These are phyloP conservation scores for Populus euphratica DNA, from an alignment of 345 rosid genomes.

Conservation along the genomic window DNA sequence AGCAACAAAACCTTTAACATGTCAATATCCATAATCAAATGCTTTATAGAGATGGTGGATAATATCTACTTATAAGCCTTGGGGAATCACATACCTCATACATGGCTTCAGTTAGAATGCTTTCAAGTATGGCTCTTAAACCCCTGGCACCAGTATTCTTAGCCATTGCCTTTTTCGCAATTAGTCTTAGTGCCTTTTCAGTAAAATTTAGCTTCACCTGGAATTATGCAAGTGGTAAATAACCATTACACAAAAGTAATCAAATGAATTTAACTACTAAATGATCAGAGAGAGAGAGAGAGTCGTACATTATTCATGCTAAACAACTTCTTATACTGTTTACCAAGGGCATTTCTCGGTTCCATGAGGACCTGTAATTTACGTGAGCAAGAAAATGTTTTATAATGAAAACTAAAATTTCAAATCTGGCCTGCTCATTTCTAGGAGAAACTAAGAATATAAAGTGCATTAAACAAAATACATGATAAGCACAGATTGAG, in stretches of 20 bases:
- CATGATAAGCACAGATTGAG: not conserved
- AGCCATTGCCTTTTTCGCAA: constrained; percentile 78
- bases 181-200: constrained; percentile 66
- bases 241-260: not conserved
- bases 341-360: constrained; percentile 89
- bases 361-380: constrained; percentile 67
- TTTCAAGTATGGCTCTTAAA: constrained; percentile 79
- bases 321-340: constrained; percentile 90
- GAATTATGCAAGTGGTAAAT: constrained; percentile 20
- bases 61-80: not conserved
- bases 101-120: constrained; percentile 89
- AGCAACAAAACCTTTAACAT: not conserved
- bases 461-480: not conserved
- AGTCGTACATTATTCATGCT: constrained; percentile 75
- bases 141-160: constrained; percentile 98
- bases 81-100: constrained; percentile 62
- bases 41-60: not conserved
- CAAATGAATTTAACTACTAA: not conserved
- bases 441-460: not conserved
- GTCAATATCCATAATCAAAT: not conserved
- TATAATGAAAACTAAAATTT: not conserved
- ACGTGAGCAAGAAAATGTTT: not conserved
- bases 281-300: not conserved
- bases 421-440: not conserved
- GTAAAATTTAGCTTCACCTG: constrained; percentile 92